A percentile compares a stretch with the other conserved stretches of the same genome.
Conservation (phyloP, 2,329 filamentous ascomycete species). For the Penicillium sp. region DNA sequence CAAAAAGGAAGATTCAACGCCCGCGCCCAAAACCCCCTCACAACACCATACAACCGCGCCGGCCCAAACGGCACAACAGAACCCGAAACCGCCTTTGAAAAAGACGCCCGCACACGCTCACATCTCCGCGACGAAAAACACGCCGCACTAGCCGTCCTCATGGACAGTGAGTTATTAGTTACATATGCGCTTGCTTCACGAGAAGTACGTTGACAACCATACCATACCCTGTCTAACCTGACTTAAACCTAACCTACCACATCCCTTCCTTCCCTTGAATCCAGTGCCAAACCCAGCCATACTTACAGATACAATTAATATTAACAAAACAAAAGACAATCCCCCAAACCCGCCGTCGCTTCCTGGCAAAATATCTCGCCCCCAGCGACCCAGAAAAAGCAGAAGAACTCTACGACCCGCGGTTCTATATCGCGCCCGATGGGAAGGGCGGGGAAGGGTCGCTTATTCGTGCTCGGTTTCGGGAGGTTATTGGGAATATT, state of each 20-base stretch:
- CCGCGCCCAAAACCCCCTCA: conserved; percentile 2
- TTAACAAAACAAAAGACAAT: conserved; percentile 36
- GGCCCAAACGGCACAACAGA: background rate
- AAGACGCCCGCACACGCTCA: conserved; percentile 15
- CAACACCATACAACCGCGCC: background rate
- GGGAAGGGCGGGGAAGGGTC: conserved; percentile 17
- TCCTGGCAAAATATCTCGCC: conserved; percentile 37
- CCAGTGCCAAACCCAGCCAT: background rate
- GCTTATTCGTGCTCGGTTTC: conserved; percentile 16
- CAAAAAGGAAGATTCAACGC: background rate
- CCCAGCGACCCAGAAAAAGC: conserved; percentile 29
- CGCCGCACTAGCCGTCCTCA: conserved; percentile 39
- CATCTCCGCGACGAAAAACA: conserved; percentile 37
- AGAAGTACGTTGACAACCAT: conserved; percentile 30
- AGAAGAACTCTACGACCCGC: conserved; percentile 30
- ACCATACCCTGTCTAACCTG: too few species aligned
- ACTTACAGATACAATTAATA: background rate
- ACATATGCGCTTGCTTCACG: conserved; percentile 42
- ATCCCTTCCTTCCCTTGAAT: background rate
- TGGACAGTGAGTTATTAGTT: conserved; percentile 42
- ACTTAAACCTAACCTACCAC: background rate
- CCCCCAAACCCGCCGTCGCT: conserved; percentile 40
- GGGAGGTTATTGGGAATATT: conserved; percentile 16
- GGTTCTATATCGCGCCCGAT: conserved; percentile 26
- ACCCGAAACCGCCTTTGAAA: background rate